Base-by-base conservation (phyloP, 2,329 filamentous ascomycete genomes). In the Trichoderma sp. region DNA sequence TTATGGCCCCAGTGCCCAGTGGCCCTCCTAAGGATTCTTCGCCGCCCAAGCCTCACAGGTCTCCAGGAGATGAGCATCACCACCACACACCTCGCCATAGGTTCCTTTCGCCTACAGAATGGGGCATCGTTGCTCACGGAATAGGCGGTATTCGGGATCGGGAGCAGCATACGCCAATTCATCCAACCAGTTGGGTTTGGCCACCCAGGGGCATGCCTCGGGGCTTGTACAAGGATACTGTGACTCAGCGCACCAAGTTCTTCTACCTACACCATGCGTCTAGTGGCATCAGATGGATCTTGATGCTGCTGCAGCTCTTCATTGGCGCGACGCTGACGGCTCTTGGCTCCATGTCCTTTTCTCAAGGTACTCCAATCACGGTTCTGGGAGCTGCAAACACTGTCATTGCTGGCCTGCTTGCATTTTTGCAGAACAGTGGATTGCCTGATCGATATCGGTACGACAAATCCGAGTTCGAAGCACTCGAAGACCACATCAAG, bases 391-490 rank as follows among this genome's bases (percentile, higher is more conserved):
- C 84, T 6, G 75, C 82, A 71, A 87, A 87, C 76, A 88, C 86
- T 0, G 77, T 86, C 70, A 80, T 83, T 53, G 84, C 86, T 8
- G 86, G 86, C 2, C 75, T 87, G 7, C 80, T 88, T 5, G 86
- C 85, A 3, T 79, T 88, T 18, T 75, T 88, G 71, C 85, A 87
- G 77, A 88, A 88, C 75, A 87, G 85, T 72, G 86, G 86, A 1
- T 76, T 88, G 21, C 86, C 86, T 3, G 84, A 87, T 73, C 79
- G 86, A 8, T 87, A 87, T 74, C 82, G 85, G 32, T 83, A 83
- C 64, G 82, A 88, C 75, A 83, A 83, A 74, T 81, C 83, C 32
- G 84, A 87, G 75, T 87, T 87, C 75, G 80, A 81, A 67, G 81
- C 83, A 51, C 79, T 87, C 32, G 85, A 87, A 74, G 84, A 87